These are phyloP conservation scores for Cercospora berteroae DNA, from an alignment of 2,329 filamentous ascomycete species.

Conservation along the genomic window DNA sequence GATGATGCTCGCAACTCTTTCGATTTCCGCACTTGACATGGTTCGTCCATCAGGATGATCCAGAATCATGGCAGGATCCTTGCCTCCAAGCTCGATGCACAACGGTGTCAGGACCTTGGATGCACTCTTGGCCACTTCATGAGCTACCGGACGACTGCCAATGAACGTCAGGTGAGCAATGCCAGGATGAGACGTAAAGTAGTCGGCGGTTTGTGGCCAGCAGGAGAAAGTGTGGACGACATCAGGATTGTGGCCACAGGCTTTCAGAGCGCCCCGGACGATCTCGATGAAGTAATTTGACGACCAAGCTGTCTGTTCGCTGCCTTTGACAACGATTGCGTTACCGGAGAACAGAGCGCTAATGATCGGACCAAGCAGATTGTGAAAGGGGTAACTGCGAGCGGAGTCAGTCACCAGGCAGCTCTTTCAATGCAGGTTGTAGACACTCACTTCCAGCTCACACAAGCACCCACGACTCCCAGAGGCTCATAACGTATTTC, in stretches of 20 bases:
- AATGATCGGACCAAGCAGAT: conserved; percentile 86
- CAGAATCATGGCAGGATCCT: conserved; percentile 86
- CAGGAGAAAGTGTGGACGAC: conserved; percentile 83
- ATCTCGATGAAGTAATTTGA: conserved; percentile 78
- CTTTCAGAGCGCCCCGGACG: conserved; percentile 72
- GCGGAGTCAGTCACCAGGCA: conserved; percentile 4
- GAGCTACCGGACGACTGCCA: conserved; percentile 80
- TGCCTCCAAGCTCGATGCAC: conserved; percentile 88
- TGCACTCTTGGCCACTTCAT: conserved; percentile 81
- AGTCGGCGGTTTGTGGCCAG: conserved; percentile 78
- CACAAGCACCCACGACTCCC: conserved; percentile 85
- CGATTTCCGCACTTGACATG: conserved; percentile 56
- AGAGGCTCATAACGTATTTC: conserved; percentile 87
- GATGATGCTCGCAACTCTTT: conserved; percentile 74
- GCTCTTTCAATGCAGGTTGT: neutral
- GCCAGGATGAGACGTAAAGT: conserved; percentile 79
- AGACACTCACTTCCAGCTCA: conserved; percentile 84
- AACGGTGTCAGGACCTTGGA: conserved; percentile 84
- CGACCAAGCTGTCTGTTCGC: conserved; percentile 94
- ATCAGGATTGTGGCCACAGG: conserved; percentile 77
- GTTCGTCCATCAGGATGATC: conserved; percentile 62
- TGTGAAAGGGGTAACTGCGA: conserved; percentile 66
- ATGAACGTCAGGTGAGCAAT: conserved; percentile 95
- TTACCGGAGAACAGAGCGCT: conserved; percentile 89
- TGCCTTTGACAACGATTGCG: conserved; percentile 87